Base-by-base conservation (phyloP, 2,329 filamentous ascomycete genomes). In the Pochonia chlamydosporia region DNA sequence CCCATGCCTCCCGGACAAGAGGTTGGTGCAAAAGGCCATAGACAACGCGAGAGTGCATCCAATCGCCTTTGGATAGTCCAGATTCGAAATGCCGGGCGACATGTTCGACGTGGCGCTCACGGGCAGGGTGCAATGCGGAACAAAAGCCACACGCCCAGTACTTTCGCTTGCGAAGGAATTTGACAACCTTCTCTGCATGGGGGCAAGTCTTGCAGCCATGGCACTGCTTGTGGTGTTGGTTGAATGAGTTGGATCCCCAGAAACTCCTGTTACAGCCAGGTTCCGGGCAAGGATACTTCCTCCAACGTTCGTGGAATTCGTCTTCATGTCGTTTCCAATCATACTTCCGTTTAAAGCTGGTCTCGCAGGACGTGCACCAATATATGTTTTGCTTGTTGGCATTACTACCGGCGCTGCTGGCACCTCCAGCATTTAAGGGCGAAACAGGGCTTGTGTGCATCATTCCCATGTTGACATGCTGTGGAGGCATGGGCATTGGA, bases 141-240 rank as follows among this genome's bases (percentile, higher is more conserved):
- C 82, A 86, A 63, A 85, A 85, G 23, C 82, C 82, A 53, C 82
- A 86, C 2, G 81, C 82, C 77, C 81, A 86, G 33, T 82, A 80
- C 63, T 79, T 81, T 54, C 81, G 75, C 67, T 84, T 82, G 50
- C 75, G 75, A 51, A 81, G 74, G 45, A 81, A 81, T 56, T 75
- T 76, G 58, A 82, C 79, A 18, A 83, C 79, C 54, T 78, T 78
- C 54, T 83, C 78, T 42, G 81, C 79, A 55, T 84, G 81, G 5
- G 81, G 81, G 52, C 81, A 84, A 4, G 79, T 80, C 58, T 79
- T 79, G 65, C 79, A 82, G 51, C 78, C 75, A 58, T 84, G 81
- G 49, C 79, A 78, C 47, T 81, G 78, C 57, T 81, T 82, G 66
- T 84, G 81, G 53, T 84, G 81, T 60, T 84, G 80, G 54, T 83